Percentiles rank a stretch among this genome's conserved stretches.
phyloP scores from a whole-genome alignment of 78 protist species.

The Trichosphaerium sp. region DNA sequence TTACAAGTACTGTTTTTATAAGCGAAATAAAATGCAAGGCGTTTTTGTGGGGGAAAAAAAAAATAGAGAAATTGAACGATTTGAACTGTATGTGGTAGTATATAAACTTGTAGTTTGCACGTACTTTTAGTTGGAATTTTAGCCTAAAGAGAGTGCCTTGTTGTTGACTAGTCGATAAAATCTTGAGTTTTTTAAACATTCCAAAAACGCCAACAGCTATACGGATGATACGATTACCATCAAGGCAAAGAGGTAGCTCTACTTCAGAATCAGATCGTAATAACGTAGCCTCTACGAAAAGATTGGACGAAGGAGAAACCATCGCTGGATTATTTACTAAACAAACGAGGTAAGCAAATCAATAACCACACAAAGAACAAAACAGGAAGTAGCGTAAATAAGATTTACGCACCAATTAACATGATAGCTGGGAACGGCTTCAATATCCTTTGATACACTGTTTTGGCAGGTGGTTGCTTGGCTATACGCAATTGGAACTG shows the following conservation, averaged over 20 bases:
- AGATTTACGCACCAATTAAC: too few species aligned
- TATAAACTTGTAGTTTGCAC: too few species aligned
- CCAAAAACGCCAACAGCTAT: slow-evolving; percentile 41
- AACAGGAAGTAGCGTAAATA: too few species aligned
- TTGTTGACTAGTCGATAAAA: slow-evolving; percentile 45
- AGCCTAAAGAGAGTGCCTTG: slow-evolving; percentile 53
- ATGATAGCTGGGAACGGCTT: slow-evolving; percentile 62
- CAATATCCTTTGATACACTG: slow-evolving; percentile 61
- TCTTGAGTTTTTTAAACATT: slow-evolving; percentile 47
- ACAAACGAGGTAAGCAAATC: too few species aligned
- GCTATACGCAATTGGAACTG: slow-evolving; percentile 36
- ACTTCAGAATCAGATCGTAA: slow-evolving; percentile 32
- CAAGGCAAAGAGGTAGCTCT: slow-evolving; percentile 26
- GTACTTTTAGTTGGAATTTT: slow-evolving; percentile 31
- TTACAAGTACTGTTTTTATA: too few species aligned
- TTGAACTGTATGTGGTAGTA: too few species aligned
- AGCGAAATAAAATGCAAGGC: too few species aligned
- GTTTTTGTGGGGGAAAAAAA: too few species aligned
- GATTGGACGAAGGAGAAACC: slow-evolving; percentile 14
- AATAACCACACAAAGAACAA: too few species aligned
- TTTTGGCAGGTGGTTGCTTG: slow-evolving; percentile 49
- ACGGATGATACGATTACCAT: slow-evolving; percentile 40
- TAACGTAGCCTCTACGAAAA: slow-evolving; percentile 49
- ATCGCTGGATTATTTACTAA: slow-evolving; percentile 15
- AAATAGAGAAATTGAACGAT: neutral